These are phyloP conservation scores for Alternaria consortialis DNA, from an alignment of 2,329 filamentous ascomycete species.

Conservation along the genomic window DNA sequence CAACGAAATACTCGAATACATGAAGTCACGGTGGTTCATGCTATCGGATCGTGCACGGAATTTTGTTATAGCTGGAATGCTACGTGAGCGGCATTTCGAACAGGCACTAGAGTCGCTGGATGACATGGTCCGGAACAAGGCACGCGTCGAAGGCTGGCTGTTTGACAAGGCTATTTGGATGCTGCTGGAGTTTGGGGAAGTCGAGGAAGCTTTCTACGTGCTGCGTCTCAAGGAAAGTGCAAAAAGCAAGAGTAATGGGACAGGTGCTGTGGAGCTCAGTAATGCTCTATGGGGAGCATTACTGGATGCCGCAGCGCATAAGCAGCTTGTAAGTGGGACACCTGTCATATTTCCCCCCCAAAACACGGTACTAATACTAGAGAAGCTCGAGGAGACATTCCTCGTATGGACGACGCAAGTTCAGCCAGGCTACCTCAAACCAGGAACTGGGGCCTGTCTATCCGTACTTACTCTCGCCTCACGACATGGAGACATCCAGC, in stretches of 20 bases:
- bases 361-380: constrained; percentile 15
- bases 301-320: constrained; percentile 76
- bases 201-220: constrained; percentile 78
- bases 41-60: constrained; percentile 70
- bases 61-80: constrained; percentile 74
- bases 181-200: constrained; percentile 74
- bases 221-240: constrained; percentile 58
- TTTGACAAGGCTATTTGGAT: constrained; percentile 79
- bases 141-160: constrained; percentile 73
- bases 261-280: constrained; percentile 53
- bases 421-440: constrained; percentile 65
- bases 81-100: constrained; percentile 85
- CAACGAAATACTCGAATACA: constrained; percentile 73
- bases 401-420: constrained; percentile 78
- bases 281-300: constrained; percentile 72
- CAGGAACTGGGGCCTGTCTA: constrained; percentile 70
- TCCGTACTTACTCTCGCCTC: constrained; percentile 78
- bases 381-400: constrained; percentile 68
- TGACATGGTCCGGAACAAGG: constrained; percentile 66
- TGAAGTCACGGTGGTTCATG: constrained; percentile 76
- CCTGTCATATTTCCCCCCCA: too few relatives aligned
- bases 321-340: constrained; percentile 60
- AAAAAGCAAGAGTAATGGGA: constrained; percentile 9
- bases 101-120: constrained; percentile 76
- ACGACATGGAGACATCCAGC: constrained; percentile 69